Evolutionary conservation across 352 stramenopile genomes (phyloP), one percentile per base, ranked within the genome.

Genomic region (Thraustotheca clavata): DNA sequence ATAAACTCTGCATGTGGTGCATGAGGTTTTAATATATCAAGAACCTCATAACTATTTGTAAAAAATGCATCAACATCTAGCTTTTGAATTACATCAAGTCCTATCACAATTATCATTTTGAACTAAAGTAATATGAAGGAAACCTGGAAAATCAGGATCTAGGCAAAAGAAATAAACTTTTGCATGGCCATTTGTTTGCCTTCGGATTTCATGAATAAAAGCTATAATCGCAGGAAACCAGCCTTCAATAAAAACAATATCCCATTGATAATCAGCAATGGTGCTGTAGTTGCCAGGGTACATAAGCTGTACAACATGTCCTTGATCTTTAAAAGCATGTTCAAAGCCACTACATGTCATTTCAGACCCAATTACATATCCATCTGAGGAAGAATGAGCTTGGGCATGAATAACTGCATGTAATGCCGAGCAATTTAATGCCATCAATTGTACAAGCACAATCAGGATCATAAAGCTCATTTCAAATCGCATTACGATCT

Each of bases 181-280:
- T 12, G 38, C 55, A 41, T 50, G 38, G 1, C 38, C 55, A 18
- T 50, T 26, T 2, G 34, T 62, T 18, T 38, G 3, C 31, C 55
- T 47, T 27, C 69, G 26, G 6, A 72, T 31, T 49, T 72, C 50
- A 43, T 71, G 67, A 36, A 77, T 70, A 29, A 75, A 70, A 18
- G 67, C 67, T 14, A 38, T 35, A 12, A 73, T 69, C 7, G 47
- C 57, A 20, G 57, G 46, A 49, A 73, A 73, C 69, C 69, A 77
- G 18, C 71, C 71, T 39, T 77, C 71, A 52, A 77, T 69, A 32
- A 77, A 50, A 6, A 75, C 26, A 32, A 75, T 35, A 39, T 77
- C 69, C 71, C 71, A 77, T 20, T 18, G 22, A 5, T 31, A 32
- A 16, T 60, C 31, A 4, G 34, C 38, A n/a, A 69, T 46, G 5